Base-by-base conservation (phyloP, 2,329 filamentous ascomycete species). In the Calonectria crousiana region DNA sequence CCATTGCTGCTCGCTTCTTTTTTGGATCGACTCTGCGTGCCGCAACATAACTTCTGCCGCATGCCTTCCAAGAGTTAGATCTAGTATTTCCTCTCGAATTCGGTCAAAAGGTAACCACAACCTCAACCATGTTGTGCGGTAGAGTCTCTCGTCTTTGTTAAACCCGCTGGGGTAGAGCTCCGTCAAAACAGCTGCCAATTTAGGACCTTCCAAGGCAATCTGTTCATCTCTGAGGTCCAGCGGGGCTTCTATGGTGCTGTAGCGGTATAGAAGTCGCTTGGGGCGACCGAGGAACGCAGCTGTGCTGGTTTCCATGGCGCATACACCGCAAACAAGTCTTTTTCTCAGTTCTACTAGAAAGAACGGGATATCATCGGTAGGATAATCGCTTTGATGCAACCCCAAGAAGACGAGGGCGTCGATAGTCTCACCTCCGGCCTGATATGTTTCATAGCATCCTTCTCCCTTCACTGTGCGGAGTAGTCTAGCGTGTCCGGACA, bases 211-310 rank as follows among this genome's bases (percentile, higher is more conserved):
- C 6, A 71, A 49, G 3, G 49, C n/a, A 5, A 71, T 20, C 4
- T 56, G 49, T 14, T 66, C 60, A 38, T 71, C 58, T 16, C 26
- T 53, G 18, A 65, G 38, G 28, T 71, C 68, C 13, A 66, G 38
- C 4, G 68, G 68, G 6, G 68, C 47, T 9, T 47, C 49, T 32
- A 71, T 66, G 26, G 18, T n/a, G 18, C 44, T 56, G 28, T 71
- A 71, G 23, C 28, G 49, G 34, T 71, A 51, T 26, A 36, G 32
- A n/a, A 71, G 49, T 23, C 68, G 68, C 14, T 32, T 56, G 9
- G 60, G 68, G n/a, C 68, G 58, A n/a, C 68, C 68, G 23, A 71
- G 68, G 30, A 71, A 65, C 6, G 38, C 23, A 14, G 68, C 58
- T 2, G 68, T 65, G 36, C 60, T 47, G 5, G 58, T 56, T 66